phyloP scores from a whole-genome alignment of 352 stramenopile genomes.

The Pythium inflatum region DNA sequence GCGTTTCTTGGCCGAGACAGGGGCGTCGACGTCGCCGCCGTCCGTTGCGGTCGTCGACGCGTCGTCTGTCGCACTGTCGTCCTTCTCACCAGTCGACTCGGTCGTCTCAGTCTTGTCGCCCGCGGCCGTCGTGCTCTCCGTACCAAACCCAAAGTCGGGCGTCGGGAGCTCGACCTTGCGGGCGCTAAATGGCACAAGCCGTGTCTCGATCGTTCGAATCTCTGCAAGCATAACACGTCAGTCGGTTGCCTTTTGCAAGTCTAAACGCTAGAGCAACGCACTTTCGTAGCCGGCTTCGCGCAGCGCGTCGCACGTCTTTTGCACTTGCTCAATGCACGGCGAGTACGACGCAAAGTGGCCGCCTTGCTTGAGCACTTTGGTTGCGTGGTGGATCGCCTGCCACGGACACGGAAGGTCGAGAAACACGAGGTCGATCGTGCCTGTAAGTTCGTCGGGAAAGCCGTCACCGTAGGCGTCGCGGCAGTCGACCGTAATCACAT shows the following conservation, averaged over 20 bases:
- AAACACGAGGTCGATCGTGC: slow-evolving; percentile 94
- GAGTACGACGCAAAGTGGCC: slow-evolving; percentile 96
- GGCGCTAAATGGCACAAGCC: slow-evolving; percentile 84
- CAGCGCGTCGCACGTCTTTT: slow-evolving; percentile 85
- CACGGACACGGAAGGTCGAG: slow-evolving; percentile 98
- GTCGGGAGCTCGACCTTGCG: slow-evolving; percentile 69
- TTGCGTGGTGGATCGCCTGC: slow-evolving; percentile 93
- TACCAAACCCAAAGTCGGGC: slow-evolving; percentile 66
- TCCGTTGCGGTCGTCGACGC: slow-evolving; percentile 26
- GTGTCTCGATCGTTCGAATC: slow-evolving; percentile 93
- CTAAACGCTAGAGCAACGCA: slow-evolving; percentile 33
- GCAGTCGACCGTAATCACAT: slow-evolving; percentile 93
- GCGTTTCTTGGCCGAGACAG: slow-evolving; percentile 48
- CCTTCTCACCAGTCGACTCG: too few species aligned
- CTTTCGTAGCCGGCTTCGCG: slow-evolving; percentile 81
- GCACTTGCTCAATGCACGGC: slow-evolving; percentile 99
- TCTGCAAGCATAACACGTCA: slow-evolving; percentile 38
- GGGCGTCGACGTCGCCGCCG: slow-evolving; percentile 26
- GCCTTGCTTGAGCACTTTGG: slow-evolving; percentile 92
- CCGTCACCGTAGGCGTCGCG: slow-evolving; percentile 95
- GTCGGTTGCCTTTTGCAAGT: background rate
- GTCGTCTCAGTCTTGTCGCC: background rate
- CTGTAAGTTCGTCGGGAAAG: slow-evolving; percentile 66
- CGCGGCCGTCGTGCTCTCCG: background rate
- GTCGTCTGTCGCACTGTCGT: slow-evolving; percentile 15